Base-by-base conservation (phyloP, 2,329 filamentous ascomycete species). In the Colletotrichum euphorbiae region DNA sequence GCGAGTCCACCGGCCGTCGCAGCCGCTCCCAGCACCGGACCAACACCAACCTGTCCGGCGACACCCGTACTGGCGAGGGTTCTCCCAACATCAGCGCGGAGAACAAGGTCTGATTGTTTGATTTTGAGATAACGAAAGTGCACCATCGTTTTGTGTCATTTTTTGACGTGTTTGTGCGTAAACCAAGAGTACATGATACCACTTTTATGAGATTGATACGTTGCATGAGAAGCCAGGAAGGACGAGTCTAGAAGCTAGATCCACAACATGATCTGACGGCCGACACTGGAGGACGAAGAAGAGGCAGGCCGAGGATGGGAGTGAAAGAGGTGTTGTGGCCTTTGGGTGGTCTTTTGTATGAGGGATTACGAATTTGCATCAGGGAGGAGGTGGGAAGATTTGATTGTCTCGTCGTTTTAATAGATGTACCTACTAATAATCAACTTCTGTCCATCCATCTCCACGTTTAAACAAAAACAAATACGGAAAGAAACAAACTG, bases 1-100 rank as follows among this genome's bases (percentile, higher is more conserved):
- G 75, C 45, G 80, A 80, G 55, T 80, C 79, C 4, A 67, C 62
- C 4, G 67, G 67, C 6, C 66, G 66, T 19, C 62, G 63, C 43
- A 67, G 62, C 50, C 62, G 63, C 15, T 69, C 67, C 2, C 67
- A 68, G 38, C 36, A 56, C n/a, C 68, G 69, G 15, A 67, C 63
- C 43, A 64, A 56, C 38, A 71, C 67, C 45, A 67, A 70, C 40
- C 43, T 71, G 19, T 71, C 69, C 13, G 69, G 69, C 28, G 67
- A 70, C 17, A 70, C 69, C 15, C 63, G 60, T 54, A 68, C 63
- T 2, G 69, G 62, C 51, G 67, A 69, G 40, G 54, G 40, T 6
- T 69, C 66, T 2, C 66, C 61, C 33, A 65, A 19, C 48, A 55
- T 33, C 54, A 66, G 54, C 48, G 55, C 63, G 5, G 66, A 69